Evolutionary conservation across 2,329 filamentous ascomycete genomes (phyloP).

Genomic region (Ascocoryne sarcoides): DNA sequence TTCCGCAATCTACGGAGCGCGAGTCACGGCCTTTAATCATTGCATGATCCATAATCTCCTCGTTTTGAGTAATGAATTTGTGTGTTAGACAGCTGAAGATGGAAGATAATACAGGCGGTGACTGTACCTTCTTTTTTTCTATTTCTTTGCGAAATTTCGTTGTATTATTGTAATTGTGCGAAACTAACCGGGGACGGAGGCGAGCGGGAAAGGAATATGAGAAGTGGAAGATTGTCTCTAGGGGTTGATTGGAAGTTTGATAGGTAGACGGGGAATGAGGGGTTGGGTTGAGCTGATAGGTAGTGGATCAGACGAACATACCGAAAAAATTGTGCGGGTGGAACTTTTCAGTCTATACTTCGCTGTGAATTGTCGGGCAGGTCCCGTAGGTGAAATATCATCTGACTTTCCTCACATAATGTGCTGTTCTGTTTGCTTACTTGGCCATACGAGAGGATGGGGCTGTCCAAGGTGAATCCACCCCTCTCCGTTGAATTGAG

Average conservation of each 20-base stretch:
- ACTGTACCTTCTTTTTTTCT: neutral
- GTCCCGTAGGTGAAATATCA: no score
- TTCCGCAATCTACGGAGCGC: constrained; percentile 12
- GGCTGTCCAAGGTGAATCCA: no score
- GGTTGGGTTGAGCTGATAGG: neutral
- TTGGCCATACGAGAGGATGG: no score
- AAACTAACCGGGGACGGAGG: neutral
- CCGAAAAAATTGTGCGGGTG: neutral
- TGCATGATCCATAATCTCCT: constrained; percentile 5
- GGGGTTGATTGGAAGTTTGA: neutral
- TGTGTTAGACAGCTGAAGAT: neutral
- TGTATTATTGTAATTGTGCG: neutral
- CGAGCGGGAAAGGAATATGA: neutral
- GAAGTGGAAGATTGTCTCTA: neutral
- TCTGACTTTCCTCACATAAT: no score
- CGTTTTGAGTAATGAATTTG: constrained; percentile 10
- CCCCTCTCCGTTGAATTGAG: no score
- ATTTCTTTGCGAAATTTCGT: no score
- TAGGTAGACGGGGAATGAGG: neutral
- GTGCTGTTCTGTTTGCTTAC: no score
- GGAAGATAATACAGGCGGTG: neutral
- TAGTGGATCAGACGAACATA: neutral
- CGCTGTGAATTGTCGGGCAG: no score
- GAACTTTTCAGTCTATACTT: neutral
- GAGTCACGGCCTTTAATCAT: constrained; percentile 10